Conservation (phyloP, 768 basidiomycete species). For the Paxillus ammoniavirescens region DNA sequence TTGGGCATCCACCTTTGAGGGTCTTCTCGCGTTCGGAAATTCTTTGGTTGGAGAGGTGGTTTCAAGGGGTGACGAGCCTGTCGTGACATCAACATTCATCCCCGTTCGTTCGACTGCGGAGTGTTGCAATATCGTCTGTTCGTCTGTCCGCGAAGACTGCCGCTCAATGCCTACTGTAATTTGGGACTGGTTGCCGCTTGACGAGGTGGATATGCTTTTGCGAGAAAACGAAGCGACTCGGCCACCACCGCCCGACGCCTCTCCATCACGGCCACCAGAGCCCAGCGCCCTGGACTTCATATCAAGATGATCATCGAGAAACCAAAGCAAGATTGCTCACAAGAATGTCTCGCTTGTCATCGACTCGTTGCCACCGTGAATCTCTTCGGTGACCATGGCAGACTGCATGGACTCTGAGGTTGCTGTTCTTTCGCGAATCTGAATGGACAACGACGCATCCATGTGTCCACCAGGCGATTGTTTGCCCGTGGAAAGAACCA, state of each 20-base stretch:
- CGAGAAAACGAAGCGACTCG: neutral
- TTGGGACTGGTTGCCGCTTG: neutral
- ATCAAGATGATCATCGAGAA: neutral
- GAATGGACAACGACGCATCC: neutral
- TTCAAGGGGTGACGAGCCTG: neutral
- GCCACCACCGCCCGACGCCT: neutral
- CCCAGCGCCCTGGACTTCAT: neutral
- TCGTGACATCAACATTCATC: neutral
- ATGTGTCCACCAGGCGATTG: too few relatives aligned
- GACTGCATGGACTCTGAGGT: neutral
- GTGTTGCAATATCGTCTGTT: neutral
- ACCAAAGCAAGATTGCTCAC: conserved; percentile 3
- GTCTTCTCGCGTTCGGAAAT: neutral
- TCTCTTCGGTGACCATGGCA: neutral
- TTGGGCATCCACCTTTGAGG: neutral
- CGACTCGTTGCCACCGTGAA: neutral
- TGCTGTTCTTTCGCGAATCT: neutral
- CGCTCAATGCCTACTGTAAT: neutral
- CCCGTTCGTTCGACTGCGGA: neutral
- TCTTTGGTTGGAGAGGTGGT: neutral
- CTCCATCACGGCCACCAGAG: neutral
- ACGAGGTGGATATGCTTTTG: neutral
- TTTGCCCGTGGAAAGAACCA: too few relatives aligned
- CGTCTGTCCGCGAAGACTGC: neutral
- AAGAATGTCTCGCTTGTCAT: neutral